Percentiles rank a stretch among this genome's conserved stretches.
Evolutionary conservation across 2,329 filamentous ascomycete genomes (phyloP).

Genomic region (Thielaviopsis populi): DNA sequence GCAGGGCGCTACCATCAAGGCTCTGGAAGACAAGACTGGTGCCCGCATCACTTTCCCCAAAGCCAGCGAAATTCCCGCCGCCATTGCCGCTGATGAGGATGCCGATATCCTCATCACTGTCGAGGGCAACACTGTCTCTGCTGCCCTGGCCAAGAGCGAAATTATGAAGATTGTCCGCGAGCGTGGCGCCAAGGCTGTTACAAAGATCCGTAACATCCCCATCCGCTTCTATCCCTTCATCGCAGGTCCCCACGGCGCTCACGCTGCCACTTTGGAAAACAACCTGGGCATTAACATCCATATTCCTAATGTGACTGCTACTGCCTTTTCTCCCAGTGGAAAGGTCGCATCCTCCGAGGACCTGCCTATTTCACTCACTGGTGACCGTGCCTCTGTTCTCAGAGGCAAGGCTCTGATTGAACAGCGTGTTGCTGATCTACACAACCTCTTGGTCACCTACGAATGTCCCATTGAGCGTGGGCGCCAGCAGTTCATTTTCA

Average conservation of each 20-base stretch:
- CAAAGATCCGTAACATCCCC: conserved; percentile 70
- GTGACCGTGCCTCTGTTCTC: conserved; percentile 71
- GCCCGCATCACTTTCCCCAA: conserved; percentile 83
- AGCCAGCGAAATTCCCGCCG: conserved; percentile 45
- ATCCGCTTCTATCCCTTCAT: conserved; percentile 94
- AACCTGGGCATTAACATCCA: conserved; percentile 64
- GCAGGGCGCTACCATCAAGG: conserved; percentile 76
- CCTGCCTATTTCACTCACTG: conserved; percentile 70
- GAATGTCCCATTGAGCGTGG: conserved; percentile 72
- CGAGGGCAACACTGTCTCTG: conserved; percentile 81
- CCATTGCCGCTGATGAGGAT: conserved; percentile 59
- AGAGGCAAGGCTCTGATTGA: conserved; percentile 70
- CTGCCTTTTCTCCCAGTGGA: conserved; percentile 26
- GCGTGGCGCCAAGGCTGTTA: conserved; percentile 64
- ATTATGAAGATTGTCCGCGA: conserved; percentile 82
- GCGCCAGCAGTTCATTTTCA: conserved; percentile 83
- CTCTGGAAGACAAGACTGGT: conserved; percentile 76
- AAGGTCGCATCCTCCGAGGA: conserved; percentile 44
- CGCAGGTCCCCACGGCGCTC: conserved; percentile 58
- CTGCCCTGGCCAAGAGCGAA: conserved; percentile 65
- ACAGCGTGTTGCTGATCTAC: conserved; percentile 58
- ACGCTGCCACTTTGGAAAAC: conserved; percentile 56
- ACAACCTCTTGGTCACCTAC: conserved; percentile 59
- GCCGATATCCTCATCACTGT: conserved; percentile 71
- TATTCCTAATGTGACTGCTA: conserved; percentile 41